Percentiles rank a stretch among this genome's conserved stretches.
phyloP scores from a whole-genome alignment of 2,329 filamentous ascomycete genomes.

The Fusarium austroafricanum region DNA sequence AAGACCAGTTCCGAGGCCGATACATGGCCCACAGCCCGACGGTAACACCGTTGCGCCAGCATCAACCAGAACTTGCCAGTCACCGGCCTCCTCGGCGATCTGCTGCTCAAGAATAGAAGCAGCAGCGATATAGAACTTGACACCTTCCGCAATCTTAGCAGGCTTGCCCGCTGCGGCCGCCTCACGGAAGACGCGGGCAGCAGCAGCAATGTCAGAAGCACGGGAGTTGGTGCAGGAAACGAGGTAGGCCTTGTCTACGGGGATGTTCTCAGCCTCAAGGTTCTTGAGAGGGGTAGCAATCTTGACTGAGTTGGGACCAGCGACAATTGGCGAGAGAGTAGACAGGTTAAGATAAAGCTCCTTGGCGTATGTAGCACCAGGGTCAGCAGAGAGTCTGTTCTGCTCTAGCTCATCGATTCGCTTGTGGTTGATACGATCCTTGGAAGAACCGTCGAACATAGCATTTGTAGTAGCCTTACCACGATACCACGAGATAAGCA shows the following conservation, averaged over 20 bases:
- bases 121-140: conserved; percentile 90
- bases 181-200: conserved; percentile 83
- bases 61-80: conserved; percentile 85
- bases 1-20: conserved; percentile 83
- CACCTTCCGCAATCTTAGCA: conserved; percentile 78
- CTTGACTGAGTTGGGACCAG: conserved; percentile 93
- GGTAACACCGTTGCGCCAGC: conserved; percentile 81
- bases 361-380: conserved; percentile 85
- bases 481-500: conserved; percentile 78
- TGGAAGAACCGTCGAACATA: conserved; percentile 64
- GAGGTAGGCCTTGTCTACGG: conserved; percentile 85
- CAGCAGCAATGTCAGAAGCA: conserved; percentile 82
- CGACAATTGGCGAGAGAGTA: conserved; percentile 84
- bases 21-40: conserved; percentile 84
- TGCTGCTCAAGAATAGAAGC: conserved; percentile 83
- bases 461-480: conserved; percentile 79
- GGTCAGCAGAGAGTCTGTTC: conserved; percentile 76
- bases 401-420: conserved; percentile 77
- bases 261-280: conserved; percentile 79
- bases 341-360: conserved; percentile 83
- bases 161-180: conserved; percentile 73
- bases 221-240: conserved; percentile 92
- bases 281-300: conserved; percentile 81
- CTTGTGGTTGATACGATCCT: conserved; percentile 76
- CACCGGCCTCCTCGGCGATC: conserved; percentile 80